Evolutionary conservation across 306 rosid genomes (phyloP).

Genomic region (Trifolium repens): DNA sequence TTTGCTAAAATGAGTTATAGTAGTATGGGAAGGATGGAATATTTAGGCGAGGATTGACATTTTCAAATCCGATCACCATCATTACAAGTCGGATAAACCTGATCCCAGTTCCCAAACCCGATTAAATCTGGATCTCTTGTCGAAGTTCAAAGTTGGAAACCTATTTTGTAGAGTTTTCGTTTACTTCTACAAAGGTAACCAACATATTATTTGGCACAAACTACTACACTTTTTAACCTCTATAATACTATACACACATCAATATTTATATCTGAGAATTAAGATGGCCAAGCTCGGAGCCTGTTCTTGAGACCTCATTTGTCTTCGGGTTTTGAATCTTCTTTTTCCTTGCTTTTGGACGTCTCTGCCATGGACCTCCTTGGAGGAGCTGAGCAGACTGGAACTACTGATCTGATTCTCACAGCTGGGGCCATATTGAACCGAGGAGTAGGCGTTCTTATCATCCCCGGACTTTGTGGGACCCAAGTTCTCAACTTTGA

Average conservation of each 20-base stretch:
- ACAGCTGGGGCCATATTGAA: slow-evolving; percentile 74
- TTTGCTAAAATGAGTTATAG: too few relatives aligned
- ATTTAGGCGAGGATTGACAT: neutral
- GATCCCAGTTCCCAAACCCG: neutral
- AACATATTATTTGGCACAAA: slow-evolving; percentile 40
- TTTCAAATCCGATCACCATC: neutral
- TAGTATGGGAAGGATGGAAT: too few relatives aligned
- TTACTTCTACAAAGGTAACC: slow-evolving; percentile 29
- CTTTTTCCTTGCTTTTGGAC: slow-evolving; percentile 43
- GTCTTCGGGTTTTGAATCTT: slow-evolving; percentile 43
- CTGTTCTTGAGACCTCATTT: slow-evolving; percentile 47
- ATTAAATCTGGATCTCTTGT: neutral
- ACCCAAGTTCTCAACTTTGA: slow-evolving; percentile 58
- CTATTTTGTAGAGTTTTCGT: slow-evolving; percentile 1
- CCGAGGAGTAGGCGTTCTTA: slow-evolving; percentile 50
- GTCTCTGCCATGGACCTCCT: slow-evolving; percentile 50
- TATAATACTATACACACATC: slow-evolving; percentile 37
- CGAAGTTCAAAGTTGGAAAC: neutral
- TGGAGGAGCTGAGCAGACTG: slow-evolving; percentile 87
- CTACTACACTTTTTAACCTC: slow-evolving; percentile 13
- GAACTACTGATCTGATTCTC: slow-evolving; percentile 76
- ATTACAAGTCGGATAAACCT: neutral
- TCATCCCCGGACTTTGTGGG: slow-evolving; percentile 47
- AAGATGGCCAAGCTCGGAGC: slow-evolving; percentile 55
- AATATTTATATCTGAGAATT: slow-evolving; percentile 20